These are phyloP conservation scores for Plenodomus tracheiphilus DNA, from an alignment of 2,329 filamentous ascomycete species.

Conservation along the genomic window DNA sequence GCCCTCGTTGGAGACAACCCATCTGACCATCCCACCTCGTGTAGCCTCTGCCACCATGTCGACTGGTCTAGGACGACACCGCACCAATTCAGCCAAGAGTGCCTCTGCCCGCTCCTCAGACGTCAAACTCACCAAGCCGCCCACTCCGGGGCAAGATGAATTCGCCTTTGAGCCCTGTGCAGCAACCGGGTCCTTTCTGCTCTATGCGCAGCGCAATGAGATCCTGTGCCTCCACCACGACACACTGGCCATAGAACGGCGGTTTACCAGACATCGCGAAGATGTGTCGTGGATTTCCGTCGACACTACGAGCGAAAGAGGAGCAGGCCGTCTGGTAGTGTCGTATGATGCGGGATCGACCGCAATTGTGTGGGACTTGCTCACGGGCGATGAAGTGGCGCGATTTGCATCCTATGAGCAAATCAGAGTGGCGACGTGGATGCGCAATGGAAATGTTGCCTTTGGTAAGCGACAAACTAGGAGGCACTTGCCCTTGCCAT, in stretches of 20 bases:
- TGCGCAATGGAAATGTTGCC: conserved; percentile 94
- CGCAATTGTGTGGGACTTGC: conserved; percentile 94
- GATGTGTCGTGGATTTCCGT: conserved; percentile 83
- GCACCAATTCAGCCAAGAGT: conserved; percentile 46
- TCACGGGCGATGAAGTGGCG: conserved; percentile 86
- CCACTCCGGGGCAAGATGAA: conserved; percentile 50
- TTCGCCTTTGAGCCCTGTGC: conserved; percentile 80
- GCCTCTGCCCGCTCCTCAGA: conserved; percentile 40
- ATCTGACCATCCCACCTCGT: conserved; percentile 33
- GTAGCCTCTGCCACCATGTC: conserved; percentile 49
- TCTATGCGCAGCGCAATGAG: conserved; percentile 81
- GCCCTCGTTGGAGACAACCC: conserved; percentile 27
- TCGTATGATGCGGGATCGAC: conserved; percentile 92
- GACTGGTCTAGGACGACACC: conserved; percentile 46
- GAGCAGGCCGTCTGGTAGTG: conserved; percentile 81
- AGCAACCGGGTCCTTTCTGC: conserved; percentile 85
- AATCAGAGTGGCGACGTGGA: conserved; percentile 85
- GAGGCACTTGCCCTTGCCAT: neutral
- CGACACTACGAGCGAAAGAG: conserved; percentile 87
- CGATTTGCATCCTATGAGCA: conserved; percentile 92
- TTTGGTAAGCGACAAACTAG: conserved; percentile 71
- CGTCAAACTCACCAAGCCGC: conserved; percentile 41
- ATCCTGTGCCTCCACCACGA: conserved; percentile 92
- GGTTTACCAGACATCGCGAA: conserved; percentile 81
- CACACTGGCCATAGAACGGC: conserved; percentile 82